Conservation (phyloP, 352 stramenopile species). For the Albugo laibachii region DNA sequence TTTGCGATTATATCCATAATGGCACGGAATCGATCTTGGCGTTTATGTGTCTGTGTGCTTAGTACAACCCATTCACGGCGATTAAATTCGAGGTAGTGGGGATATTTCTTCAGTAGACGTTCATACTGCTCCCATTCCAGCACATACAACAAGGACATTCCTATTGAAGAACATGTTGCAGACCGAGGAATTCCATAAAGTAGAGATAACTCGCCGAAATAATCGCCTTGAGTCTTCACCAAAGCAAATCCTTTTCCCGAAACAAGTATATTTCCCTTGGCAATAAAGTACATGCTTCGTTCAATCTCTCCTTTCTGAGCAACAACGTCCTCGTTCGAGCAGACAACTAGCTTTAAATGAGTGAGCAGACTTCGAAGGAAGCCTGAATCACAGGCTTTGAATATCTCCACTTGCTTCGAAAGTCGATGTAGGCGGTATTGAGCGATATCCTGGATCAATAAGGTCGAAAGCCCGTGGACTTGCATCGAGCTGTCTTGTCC, state of each 20-base stretch:
- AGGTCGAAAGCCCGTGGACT: slow-evolving; percentile 28
- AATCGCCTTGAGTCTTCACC: slow-evolving; percentile 53
- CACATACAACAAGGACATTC: slow-evolving; percentile 53
- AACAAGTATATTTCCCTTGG: slow-evolving; percentile 33
- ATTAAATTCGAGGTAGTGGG: slow-evolving; percentile 52
- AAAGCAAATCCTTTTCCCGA: slow-evolving; percentile 40
- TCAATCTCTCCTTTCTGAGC: slow-evolving; percentile 49
- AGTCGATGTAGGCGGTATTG: slow-evolving; percentile 45
- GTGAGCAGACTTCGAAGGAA: slow-evolving; percentile 39
- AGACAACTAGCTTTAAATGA: slow-evolving; percentile 45
- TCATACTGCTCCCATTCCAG: slow-evolving; percentile 62
- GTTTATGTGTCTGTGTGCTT: too few species aligned
- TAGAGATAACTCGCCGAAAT: slow-evolving; percentile 50
- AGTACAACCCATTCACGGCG: slow-evolving; percentile 35
- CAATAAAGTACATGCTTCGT: slow-evolving; percentile 39
- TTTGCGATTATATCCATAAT: too few species aligned
- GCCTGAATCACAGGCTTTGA: slow-evolving; percentile 42
- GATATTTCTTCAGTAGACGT: slow-evolving; percentile 35
- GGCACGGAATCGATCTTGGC: too few species aligned
- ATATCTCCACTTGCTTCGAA: slow-evolving; percentile 31
- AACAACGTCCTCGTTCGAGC: slow-evolving; percentile 27
- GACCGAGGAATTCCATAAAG: slow-evolving; percentile 59
- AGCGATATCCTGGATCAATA: slow-evolving; percentile 42
- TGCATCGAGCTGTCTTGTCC: slow-evolving; percentile 36
- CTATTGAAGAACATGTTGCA: slow-evolving; percentile 41